These are phyloP conservation scores for Dactylis glomerata DNA, from an alignment of 176 grass and related monocot species.

Conservation along the genomic window DNA sequence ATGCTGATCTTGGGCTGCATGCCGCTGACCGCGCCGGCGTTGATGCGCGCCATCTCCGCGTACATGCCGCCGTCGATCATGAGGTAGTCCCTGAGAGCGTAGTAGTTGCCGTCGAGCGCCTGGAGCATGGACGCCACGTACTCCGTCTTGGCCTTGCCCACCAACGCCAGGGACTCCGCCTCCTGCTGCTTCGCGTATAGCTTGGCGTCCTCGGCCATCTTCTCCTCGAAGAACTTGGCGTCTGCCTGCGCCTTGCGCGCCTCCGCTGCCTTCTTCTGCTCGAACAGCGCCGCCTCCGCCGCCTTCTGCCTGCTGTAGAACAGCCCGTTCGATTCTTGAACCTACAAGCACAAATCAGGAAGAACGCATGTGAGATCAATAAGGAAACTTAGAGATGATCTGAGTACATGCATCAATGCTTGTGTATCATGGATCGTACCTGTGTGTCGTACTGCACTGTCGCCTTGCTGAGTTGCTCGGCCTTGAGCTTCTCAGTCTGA, in stretches of 20 bases:
- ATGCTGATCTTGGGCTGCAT: too few species aligned
- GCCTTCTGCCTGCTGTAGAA: slow-evolving; percentile 62
- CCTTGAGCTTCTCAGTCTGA: too few species aligned
- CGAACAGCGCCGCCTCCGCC: too few species aligned
- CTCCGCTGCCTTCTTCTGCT: slow-evolving; percentile 57
- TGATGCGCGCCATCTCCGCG: slow-evolving; percentile 76
- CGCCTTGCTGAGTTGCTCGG: too few species aligned
- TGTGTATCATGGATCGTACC: slow-evolving; percentile 45
- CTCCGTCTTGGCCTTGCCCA: too few species aligned
- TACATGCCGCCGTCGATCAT: slow-evolving; percentile 67
- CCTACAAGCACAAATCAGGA: slow-evolving; percentile 35
- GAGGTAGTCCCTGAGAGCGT: slow-evolving; percentile 63
- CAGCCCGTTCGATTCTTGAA: slow-evolving; percentile 60
- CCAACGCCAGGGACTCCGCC: too few species aligned
- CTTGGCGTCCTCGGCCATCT: slow-evolving; percentile 58
- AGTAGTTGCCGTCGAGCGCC: slow-evolving; percentile 61
- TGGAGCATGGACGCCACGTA: slow-evolving; percentile 57
- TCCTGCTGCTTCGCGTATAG: too few species aligned
- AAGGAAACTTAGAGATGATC: not conserved
- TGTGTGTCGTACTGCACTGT: slow-evolving; percentile 71
- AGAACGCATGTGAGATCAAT: not conserved
- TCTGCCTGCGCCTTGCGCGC: slow-evolving; percentile 48
- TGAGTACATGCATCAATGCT: not conserved
- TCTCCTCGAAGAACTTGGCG: slow-evolving; percentile 59
- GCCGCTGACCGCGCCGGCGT: too few species aligned